Percentiles rank a stretch among this genome's conserved stretches.
Conservation (phyloP, 495 filamentous ascomycete genomes). For the Bryoglossum gracile region DNA sequence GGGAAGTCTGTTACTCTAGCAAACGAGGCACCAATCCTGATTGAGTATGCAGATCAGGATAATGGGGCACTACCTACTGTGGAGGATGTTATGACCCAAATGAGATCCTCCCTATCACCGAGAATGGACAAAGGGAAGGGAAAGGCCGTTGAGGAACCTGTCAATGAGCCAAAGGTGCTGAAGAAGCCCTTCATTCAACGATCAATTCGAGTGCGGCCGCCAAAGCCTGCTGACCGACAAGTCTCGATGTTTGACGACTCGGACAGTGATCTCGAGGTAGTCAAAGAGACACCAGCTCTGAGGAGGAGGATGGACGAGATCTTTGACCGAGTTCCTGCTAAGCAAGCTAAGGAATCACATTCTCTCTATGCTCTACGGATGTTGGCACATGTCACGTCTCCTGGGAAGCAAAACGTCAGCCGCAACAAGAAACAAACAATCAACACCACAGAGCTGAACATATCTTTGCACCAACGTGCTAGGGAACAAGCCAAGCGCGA, state of each 20-base stretch:
- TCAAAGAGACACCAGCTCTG: conserved; percentile 27
- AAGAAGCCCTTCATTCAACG: conserved; percentile 12
- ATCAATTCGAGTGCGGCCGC: conserved; percentile 17
- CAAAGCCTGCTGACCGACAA: conserved; percentile 30
- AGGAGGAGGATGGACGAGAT: conserved; percentile 41
- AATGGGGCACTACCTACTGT: conserved; percentile 26
- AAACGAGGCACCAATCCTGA: background rate
- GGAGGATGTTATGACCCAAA: conserved; percentile 20
- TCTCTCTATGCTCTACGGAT: conserved; percentile 61
- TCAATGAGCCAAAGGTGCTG: conserved; percentile 22
- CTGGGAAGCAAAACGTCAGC: conserved; percentile 43
- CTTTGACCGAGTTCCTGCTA: conserved; percentile 61
- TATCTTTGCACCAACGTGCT: conserved; percentile 57
- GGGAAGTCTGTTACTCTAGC: conserved; percentile 2
- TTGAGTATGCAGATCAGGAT: background rate
- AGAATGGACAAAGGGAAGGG: conserved; percentile 49
- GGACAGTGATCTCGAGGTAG: conserved; percentile 60
- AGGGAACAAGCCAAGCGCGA: conserved; percentile 73
- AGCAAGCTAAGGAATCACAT: conserved; percentile 50
- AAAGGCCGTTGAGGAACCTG: conserved; percentile 30
- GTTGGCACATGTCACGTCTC: conserved; percentile 66
- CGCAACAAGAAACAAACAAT: conserved; percentile 42
- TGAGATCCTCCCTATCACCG: conserved; percentile 11
- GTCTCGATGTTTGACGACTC: conserved; percentile 37
- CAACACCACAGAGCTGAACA: conserved; percentile 62